Base-by-base conservation (phyloP, 306 rosid genomes). In the Dalbergia cultrata region DNA sequence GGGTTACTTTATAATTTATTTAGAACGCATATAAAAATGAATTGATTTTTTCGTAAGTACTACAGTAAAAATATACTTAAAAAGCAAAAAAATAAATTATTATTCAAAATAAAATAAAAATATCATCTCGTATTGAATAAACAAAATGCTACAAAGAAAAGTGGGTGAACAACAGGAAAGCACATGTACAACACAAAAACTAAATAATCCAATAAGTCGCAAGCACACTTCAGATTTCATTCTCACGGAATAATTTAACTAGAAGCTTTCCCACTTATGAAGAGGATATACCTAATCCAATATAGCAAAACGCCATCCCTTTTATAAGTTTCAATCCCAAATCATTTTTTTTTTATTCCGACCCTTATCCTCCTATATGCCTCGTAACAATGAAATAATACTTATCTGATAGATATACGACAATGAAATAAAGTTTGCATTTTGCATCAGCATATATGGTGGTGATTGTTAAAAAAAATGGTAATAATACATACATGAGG, bases 271-370 rank as follows among this genome's bases (percentile, higher is more conserved):
- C 31, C 69, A 66, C 76, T 59, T 71, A 13, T 8, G 17, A 49
- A 72, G 58, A 77, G 34, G 67, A 59, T 72, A 45, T 43, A 68
- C 76, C 76, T 17, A 83, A 58, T 62, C 82, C 74, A 76, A 53
- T 31, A 49, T 26, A 52, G n/a, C 74, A 61, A 60, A 70, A 13
- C 8, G 33, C 45, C 61, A 52, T 17, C 22, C 22, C 6, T 16
- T 59, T 59, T 21, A 35, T 5, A 65, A 52, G 26, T 67, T 50
- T 49, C 75, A 44, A 22, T 59, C 16, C 67, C 59, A 54, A 37
- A 72, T 49, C 67, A 72, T 35, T 64, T 73, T n/a, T 52, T 52
- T 72, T 60, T 0, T 35, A 57, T 64, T 57, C 31, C 26, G 66
- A 64, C 17, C 26, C 70, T 66, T 74, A 65, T 81, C 83, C 78